A percentile compares a stretch with the other conserved stretches of the same genome.
phyloP scores from a whole-genome alignment of 352 stramenopile species.

The Achlya hypogyna region DNA sequence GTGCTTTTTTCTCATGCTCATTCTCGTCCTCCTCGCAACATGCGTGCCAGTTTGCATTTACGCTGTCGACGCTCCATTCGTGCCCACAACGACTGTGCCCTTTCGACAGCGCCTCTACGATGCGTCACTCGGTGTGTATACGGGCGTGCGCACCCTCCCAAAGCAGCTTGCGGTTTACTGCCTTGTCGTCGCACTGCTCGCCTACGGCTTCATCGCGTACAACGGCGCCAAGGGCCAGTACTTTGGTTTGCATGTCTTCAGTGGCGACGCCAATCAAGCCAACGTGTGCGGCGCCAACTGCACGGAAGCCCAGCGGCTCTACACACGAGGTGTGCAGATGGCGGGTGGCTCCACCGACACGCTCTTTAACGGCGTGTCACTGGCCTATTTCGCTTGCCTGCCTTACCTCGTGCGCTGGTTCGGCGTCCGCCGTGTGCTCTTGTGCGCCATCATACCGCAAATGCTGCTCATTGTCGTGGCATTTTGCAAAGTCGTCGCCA shows the following conservation, averaged over 20 bases:
- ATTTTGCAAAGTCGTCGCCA: constrained; percentile 31
- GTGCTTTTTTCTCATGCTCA: constrained; percentile 66
- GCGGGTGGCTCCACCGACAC: constrained; percentile 38
- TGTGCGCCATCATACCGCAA: constrained; percentile 35
- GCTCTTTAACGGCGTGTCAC: constrained; percentile 43
- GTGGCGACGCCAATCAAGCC: constrained; percentile 33
- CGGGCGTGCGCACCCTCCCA: constrained; percentile 37
- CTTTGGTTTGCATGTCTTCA: constrained; percentile 47
- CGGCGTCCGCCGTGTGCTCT: constrained; percentile 35
- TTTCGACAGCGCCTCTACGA: not conserved
- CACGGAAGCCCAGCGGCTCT: constrained; percentile 24
- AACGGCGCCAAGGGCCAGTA: constrained; percentile 58
- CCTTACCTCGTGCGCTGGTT: constrained; percentile 37
- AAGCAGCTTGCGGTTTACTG: constrained; percentile 35
- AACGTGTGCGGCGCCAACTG: constrained; percentile 28
- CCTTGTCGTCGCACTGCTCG: constrained; percentile 37
- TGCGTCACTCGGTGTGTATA: constrained; percentile 39
- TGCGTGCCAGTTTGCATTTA: constrained; percentile 46
- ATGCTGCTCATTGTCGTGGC: constrained; percentile 42
- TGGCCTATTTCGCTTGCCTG: constrained; percentile 42
- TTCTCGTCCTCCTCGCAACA: constrained; percentile 43
- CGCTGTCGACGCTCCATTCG: constrained; percentile 35
- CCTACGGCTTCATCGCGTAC: constrained; percentile 53
- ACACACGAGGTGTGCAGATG: constrained; percentile 44
- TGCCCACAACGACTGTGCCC: constrained; percentile 10